Evolutionary conservation across 345 rosid genomes (phyloP).

Genomic region (Eucalyptus polybractea): DNA sequence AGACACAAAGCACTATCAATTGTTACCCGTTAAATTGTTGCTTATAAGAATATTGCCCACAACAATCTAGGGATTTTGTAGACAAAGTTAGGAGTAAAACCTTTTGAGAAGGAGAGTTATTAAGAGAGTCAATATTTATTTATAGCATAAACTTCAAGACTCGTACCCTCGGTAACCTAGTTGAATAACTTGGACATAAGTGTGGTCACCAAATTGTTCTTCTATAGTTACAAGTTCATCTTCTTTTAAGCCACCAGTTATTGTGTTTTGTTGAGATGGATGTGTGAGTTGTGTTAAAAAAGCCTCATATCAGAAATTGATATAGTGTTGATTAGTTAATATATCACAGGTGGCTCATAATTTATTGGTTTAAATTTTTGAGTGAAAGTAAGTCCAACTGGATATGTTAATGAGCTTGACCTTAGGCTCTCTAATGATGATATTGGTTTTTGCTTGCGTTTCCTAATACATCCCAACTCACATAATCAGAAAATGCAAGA

Average conservation of each 20-base stretch:
- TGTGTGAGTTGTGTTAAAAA: too few relatives aligned
- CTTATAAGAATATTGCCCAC: conserved; percentile 30
- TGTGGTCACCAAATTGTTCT: conserved; percentile 18
- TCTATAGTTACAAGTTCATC: neutral
- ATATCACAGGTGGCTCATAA: too few relatives aligned
- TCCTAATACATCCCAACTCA: neutral
- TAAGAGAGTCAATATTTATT: neutral
- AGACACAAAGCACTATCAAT: neutral
- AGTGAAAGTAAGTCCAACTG: too few relatives aligned
- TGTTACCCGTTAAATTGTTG: conserved; percentile 27
- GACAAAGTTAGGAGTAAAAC: neutral
- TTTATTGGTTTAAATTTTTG: too few relatives aligned
- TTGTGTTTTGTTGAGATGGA: neutral
- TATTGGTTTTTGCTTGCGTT: too few relatives aligned
- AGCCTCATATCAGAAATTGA: too few relatives aligned
- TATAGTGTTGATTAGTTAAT: too few relatives aligned
- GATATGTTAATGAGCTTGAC: neutral
- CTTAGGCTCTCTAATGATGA: neutral
- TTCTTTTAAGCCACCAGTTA: neutral
- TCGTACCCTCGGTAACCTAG: neutral
- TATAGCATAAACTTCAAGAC: neutral
- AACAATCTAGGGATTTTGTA: conserved; percentile 15
- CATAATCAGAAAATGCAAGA: neutral
- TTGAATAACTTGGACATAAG: conserved; percentile 19
- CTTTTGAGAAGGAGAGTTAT: neutral